Conservation (phyloP, 805 yeast genomes). For the Hanseniaspora meyeri region DNA sequence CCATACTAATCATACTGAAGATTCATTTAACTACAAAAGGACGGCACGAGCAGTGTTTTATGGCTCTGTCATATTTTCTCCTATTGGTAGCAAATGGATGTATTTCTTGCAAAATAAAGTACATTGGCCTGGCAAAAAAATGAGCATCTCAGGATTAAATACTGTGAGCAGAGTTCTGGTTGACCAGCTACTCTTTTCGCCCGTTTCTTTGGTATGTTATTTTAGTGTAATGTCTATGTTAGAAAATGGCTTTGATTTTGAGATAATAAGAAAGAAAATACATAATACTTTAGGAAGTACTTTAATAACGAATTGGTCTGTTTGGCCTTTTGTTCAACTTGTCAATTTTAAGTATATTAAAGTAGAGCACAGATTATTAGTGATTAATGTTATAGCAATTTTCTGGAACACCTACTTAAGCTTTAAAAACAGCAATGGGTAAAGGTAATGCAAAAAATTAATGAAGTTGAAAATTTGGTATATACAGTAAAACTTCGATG, state of each 20-base stretch:
- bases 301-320: slow-evolving; percentile 59
- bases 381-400: slow-evolving; percentile 60
- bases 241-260: slow-evolving; percentile 38
- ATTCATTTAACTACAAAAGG: slow-evolving; percentile 38
- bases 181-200: slow-evolving; percentile 72
- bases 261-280: slow-evolving; percentile 33
- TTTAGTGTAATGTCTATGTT: slow-evolving; percentile 53
- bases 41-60: slow-evolving; percentile 54
- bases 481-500: neutral
- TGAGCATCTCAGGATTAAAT: slow-evolving; percentile 23
- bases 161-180: slow-evolving; percentile 42
- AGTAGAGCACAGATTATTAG: slow-evolving; percentile 49
- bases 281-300: slow-evolving; percentile 49
- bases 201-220: slow-evolving; percentile 62
- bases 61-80: slow-evolving; percentile 65
- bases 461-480: neutral
- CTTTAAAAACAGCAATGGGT: slow-evolving; percentile 32
- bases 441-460: neutral
- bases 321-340: slow-evolving; percentile 85
- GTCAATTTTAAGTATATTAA: slow-evolving; percentile 70
- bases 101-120: slow-evolving; percentile 35
- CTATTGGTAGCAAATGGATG: slow-evolving; percentile 65
- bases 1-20: neutral
- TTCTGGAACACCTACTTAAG: slow-evolving; percentile 79
- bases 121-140: slow-evolving; percentile 27